Conservation (phyloP, 495 filamentous ascomycete genomes). For the Hypoxylon subgilvum region DNA sequence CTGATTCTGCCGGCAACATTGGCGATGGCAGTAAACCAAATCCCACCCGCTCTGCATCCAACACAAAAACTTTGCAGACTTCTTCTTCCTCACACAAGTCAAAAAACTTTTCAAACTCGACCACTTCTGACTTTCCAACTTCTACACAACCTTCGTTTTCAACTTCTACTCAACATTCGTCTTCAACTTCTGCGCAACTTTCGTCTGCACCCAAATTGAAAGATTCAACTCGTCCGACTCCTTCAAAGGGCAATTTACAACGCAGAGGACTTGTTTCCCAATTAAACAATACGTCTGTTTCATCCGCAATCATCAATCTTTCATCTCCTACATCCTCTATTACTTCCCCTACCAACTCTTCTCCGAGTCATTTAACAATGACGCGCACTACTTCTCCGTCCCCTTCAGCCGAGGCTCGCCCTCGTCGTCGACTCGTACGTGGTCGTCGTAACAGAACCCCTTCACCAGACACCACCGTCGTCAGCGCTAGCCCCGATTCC, state of each 20-base stretch:
- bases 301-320: slow-evolving; percentile 25
- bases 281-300: not conserved
- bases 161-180: slow-evolving; percentile 12
- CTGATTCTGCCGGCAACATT: not conserved
- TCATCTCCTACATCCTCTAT: slow-evolving; percentile 34
- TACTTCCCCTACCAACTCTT: slow-evolving; percentile 15
- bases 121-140: not conserved
- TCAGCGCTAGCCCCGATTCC: slow-evolving; percentile 14
- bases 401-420: slow-evolving; percentile 39
- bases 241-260: slow-evolving; percentile 7
- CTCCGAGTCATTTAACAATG: too few relatives aligned
- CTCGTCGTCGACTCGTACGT: slow-evolving; percentile 61
- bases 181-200: slow-evolving; percentile 13
- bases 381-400: not conserved
- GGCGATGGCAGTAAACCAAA: not conserved
- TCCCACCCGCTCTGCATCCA: not conserved
- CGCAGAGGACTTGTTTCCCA: slow-evolving; percentile 24
- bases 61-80: too few relatives aligned
- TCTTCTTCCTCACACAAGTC: too few relatives aligned
- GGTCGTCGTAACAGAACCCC: slow-evolving; percentile 55
- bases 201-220: slow-evolving; percentile 9
- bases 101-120: not conserved
- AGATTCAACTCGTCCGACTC: slow-evolving; percentile 4
- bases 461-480: slow-evolving; percentile 37
- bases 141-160: not conserved